Percentiles rank a stretch among this genome's conserved stretches.
Evolutionary conservation across 75 land plant species (phyloP).

Genomic region (Azolla pinnata): DNA sequence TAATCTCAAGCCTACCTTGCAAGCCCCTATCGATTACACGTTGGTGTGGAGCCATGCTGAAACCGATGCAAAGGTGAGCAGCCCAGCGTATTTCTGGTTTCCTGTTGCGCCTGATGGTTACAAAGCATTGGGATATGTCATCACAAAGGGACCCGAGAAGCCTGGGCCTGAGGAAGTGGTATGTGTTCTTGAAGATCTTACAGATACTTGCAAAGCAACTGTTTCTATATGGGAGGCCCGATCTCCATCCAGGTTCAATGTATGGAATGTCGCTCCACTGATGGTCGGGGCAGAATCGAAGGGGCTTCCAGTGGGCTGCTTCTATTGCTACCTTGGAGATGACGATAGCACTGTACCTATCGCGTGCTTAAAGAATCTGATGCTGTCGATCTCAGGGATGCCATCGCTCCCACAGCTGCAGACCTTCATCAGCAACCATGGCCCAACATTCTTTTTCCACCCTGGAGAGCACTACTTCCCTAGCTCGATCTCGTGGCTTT

Average conservation of each 20-base stretch:
- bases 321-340: background rate
- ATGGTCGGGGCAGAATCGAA: constrained; percentile 25
- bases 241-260: constrained; percentile 8
- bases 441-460: constrained; percentile 62
- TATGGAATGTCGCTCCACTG: constrained; percentile 29
- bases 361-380: constrained; percentile 42
- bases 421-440: constrained; percentile 30
- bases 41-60: constrained; percentile 58
- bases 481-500: constrained; percentile 64
- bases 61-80: constrained; percentile 37
- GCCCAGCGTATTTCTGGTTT: constrained; percentile 54
- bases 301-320: constrained; percentile 49
- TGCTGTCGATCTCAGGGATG: constrained; percentile 28
- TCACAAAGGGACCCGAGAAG: constrained; percentile 41
- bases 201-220: constrained; percentile 34
- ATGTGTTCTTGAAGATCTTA: constrained; percentile 63
- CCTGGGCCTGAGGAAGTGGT: constrained; percentile 42
- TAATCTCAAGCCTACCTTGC: constrained; percentile 14
- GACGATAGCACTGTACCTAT: background rate
- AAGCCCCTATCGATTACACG: constrained; percentile 44
- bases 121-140: constrained; percentile 45
- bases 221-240: constrained; percentile 32
- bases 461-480: constrained; percentile 63
- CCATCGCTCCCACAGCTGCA: constrained; percentile 49
- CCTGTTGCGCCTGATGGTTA: constrained; percentile 70